Evolutionary conservation across 2,329 filamentous ascomycete species (phyloP), one percentile per base, ranked within the genome.

Genomic region (Triangularia setosa): DNA sequence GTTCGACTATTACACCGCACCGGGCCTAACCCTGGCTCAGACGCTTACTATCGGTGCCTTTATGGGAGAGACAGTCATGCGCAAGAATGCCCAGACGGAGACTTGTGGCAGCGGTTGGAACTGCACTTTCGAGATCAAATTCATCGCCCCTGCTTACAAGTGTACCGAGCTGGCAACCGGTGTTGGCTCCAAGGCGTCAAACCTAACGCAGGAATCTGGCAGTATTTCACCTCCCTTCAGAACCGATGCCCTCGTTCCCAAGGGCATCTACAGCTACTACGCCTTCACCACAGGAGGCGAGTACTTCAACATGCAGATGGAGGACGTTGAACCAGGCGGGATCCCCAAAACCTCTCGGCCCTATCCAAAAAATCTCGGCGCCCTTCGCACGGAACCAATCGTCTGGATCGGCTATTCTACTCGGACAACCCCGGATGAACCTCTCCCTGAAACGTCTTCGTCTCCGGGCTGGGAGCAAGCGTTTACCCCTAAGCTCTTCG

Each of bases 111-210:
- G 68, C 0, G 74, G 76, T 4, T 79, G 74, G 72, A 79, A 79
- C 57, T 79, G 77, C 64, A 74, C 74, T 1, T 79, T 75, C 65
- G 69, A 67, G 0, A 66, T 78, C 60, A 69, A 72, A 3, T 79
- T 79, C 53, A 70, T 70, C 12, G 78, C 70, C 0, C 78, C 78
- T 0, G 78, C 74, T 2, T 79, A 79, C 69, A 75, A 77, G 65
- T 79, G 78, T 63, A 70, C 72, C 1, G 72, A 77, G 60, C 60
- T 75, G 2, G 73, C 74, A 1, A 74, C 68, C 48, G 75, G 73
- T 4, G 69, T 74, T 0, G 73, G 71, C 12, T 71, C 73, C 0
- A 65, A 67, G 24, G 62, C 73, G 5, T 35, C 18, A 0, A 72
- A 69, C 27, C 64, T 73, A 12, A 68, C 62, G 2, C 68, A 71